Conservation (phyloP, 345 rosid genomes). For the Pseudoturritis turrita region DNA sequence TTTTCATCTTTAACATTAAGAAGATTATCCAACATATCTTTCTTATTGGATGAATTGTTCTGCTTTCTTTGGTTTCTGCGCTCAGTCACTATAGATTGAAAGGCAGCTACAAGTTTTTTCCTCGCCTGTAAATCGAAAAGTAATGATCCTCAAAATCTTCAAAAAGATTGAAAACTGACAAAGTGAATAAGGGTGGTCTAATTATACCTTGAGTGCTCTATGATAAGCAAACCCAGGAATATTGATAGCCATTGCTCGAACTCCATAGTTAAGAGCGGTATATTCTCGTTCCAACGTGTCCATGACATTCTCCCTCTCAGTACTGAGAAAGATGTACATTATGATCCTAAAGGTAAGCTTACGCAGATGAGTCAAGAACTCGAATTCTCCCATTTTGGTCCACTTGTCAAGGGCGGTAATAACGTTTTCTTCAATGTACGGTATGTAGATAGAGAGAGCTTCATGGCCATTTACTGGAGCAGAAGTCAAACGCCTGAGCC, state of each 20-base stretch:
- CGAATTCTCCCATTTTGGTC: conserved; percentile 54
- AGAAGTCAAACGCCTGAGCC: conserved; percentile 48
- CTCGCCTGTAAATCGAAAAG: conserved; percentile 33
- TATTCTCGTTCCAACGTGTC: conserved; percentile 69
- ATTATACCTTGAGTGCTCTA: conserved; percentile 45
- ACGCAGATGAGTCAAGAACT: conserved; percentile 68
- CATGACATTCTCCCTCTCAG: conserved; percentile 52
- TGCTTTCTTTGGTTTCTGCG: conserved; percentile 44
- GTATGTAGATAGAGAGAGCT: conserved; percentile 43
- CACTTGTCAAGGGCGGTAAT: conserved; percentile 51
- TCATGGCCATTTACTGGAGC: conserved; percentile 52
- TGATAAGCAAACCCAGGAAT: conserved; percentile 58
- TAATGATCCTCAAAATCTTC: not conserved
- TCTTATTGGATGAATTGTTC: conserved; percentile 23
- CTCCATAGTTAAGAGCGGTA: conserved; percentile 59
- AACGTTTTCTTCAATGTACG: conserved; percentile 47
- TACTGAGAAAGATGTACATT: conserved; percentile 74
- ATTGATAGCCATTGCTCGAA: conserved; percentile 49
- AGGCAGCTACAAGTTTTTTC: conserved; percentile 36
- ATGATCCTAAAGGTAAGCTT: conserved; percentile 79
- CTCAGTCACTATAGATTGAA: conserved; percentile 48
- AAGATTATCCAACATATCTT: conserved; percentile 83
- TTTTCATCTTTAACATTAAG: conserved; percentile 65
- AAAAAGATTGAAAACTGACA: not conserved
- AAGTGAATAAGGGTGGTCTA: not conserved